A percentile compares a stretch with the other conserved stretches of the same genome.
Conservation (phyloP, 2,329 filamentous ascomycete species). For the Spiromastix sp. region DNA sequence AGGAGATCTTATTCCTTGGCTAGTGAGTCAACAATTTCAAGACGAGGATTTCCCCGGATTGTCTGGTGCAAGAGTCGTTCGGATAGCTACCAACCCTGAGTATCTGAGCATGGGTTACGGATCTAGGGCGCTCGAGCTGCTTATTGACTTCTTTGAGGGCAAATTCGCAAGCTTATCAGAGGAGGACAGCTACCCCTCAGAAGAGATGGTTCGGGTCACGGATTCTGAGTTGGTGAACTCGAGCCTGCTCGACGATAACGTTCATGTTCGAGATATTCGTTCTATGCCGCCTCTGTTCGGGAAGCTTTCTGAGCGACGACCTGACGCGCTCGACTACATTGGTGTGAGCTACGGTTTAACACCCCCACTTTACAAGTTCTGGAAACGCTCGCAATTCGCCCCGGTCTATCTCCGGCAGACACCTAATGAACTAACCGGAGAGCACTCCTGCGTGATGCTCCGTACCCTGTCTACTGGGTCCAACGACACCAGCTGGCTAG, state of each 20-base stretch:
- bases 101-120: slow-evolving; percentile 91
- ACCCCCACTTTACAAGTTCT: slow-evolving; percentile 81
- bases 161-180: slow-evolving; percentile 82
- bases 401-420: slow-evolving; percentile 94
- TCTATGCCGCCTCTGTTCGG: slow-evolving; percentile 91
- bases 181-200: slow-evolving; percentile 41
- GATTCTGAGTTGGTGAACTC: slow-evolving; percentile 70
- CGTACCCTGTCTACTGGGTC: slow-evolving; percentile 54
- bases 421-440: slow-evolving; percentile 88
- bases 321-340: slow-evolving; percentile 76
- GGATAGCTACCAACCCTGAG: slow-evolving; percentile 93
- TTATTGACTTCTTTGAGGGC: slow-evolving; percentile 88
- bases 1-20: slow-evolving; percentile 93
- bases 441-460: slow-evolving; percentile 97
- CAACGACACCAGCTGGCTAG: slow-evolving; percentile 73
- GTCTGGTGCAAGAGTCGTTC: slow-evolving; percentile 82
- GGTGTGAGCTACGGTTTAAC: slow-evolving; percentile 95
- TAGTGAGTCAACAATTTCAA: slow-evolving; percentile 95
- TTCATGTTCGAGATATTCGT: slow-evolving; percentile 79
- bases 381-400: slow-evolving; percentile 77
- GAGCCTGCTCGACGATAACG: slow-evolving; percentile 72
- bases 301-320: slow-evolving; percentile 71
- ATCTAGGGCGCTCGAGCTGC: slow-evolving; percentile 72
- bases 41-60: slow-evolving; percentile 92
- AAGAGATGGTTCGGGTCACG: slow-evolving; percentile 65